phyloP scores from a whole-genome alignment of 345 rosid species.

The Eucalyptus grandis region DNA sequence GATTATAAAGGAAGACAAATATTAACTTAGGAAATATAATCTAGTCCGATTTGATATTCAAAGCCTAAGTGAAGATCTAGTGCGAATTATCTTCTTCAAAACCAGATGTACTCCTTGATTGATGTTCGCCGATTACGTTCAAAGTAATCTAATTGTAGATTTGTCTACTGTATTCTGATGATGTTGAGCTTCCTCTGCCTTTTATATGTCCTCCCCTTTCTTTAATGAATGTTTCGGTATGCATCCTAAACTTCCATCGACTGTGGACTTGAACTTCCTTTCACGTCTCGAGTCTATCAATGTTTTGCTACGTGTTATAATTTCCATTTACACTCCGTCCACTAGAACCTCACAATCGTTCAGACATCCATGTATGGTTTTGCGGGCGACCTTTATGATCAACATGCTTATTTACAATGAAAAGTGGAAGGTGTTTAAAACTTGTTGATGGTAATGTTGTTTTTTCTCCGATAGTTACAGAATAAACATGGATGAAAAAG shows the following conservation, averaged over 20 bases:
- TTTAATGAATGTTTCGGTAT: no score
- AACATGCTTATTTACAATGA: background rate
- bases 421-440: no score
- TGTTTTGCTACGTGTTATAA: background rate
- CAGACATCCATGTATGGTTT: background rate
- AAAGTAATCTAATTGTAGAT: background rate
- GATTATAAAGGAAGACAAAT: background rate
- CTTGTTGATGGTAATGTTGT: background rate
- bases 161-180: background rate
- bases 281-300: background rate
- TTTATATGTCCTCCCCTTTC: background rate
- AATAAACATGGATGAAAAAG: no score
- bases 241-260: background rate
- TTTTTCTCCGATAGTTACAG: no score
- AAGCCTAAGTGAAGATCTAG: background rate
- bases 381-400: background rate
- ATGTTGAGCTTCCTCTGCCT: background rate
- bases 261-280: background rate
- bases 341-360: background rate
- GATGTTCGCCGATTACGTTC: background rate
- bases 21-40: background rate
- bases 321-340: background rate
- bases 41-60: background rate
- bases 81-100: background rate
- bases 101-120: background rate